phyloP scores from a whole-genome alignment of 2,329 filamentous ascomycete species.

The Penicillium sp. region DNA sequence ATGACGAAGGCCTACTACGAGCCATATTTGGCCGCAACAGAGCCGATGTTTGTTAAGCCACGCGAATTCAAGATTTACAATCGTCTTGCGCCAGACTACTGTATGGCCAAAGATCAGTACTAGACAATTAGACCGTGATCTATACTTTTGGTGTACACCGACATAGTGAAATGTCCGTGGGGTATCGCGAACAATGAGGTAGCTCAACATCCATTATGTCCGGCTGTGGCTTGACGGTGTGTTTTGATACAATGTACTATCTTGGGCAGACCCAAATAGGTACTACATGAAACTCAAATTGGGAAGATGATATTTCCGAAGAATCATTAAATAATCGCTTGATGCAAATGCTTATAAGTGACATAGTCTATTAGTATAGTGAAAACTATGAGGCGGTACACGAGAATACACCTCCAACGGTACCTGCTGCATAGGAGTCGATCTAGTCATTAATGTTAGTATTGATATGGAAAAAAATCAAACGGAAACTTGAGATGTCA shows the following conservation, averaged over 20 bases:
- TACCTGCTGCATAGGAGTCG: neutral
- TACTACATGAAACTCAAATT: neutral
- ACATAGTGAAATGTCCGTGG: too few relatives aligned
- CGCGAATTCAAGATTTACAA: slow-evolving; percentile 35
- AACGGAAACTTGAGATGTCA: neutral
- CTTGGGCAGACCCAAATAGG: neutral
- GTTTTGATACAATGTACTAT: neutral
- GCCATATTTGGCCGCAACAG: slow-evolving; percentile 41
- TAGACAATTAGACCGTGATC: neutral
- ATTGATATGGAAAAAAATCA: neutral
- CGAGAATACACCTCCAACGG: neutral
- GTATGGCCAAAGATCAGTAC: slow-evolving; percentile 6
- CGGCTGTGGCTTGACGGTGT: neutral
- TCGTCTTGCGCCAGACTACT: slow-evolving; percentile 20
- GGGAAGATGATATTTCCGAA: neutral
- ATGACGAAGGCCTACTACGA: slow-evolving; percentile 45
- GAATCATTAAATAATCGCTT: neutral
- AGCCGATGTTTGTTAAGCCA: slow-evolving; percentile 44
- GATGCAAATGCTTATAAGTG: neutral
- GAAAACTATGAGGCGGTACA: neutral
- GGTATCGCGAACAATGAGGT: too few relatives aligned
- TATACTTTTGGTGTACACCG: too few relatives aligned
- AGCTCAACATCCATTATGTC: neutral
- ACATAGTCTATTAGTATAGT: neutral
- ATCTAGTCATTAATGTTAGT: neutral